Evolutionary conservation across 257 asterid species (phyloP), one percentile per base, ranked within the genome.

Genomic region (Nicotiana otophora): DNA sequence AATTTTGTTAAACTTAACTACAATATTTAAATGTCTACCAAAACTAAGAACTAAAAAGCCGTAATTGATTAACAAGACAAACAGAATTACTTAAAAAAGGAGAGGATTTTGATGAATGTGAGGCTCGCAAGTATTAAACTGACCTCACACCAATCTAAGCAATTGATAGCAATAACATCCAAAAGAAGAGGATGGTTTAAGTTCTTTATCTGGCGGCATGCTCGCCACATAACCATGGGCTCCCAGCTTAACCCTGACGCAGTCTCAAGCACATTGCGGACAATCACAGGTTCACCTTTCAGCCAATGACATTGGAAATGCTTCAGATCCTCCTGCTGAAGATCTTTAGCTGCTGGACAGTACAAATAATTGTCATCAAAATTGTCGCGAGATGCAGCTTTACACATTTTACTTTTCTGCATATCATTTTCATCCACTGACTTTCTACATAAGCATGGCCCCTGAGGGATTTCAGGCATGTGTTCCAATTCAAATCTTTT

Each of bases 161-260:
- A 96, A 87, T 89, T 89, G 70, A 96, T 84, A 33, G 96, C 98
- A 74, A 84, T 77, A 80, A 92, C 96, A 81, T 90, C 89, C 83
- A 91, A 85, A 68, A 89, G 91, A 31, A n/a, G 23, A 30, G 84
- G 85, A 82, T 84, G 97, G 11, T 88, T 90, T 16, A 46, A n/a
- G 67, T 87, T 87, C 65, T 84, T 81, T 83, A 82, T 88, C 88
- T 93, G 97, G 57, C 99, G 96, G 63, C 88, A 87, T 39, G 99
- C 99, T 81, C 99, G 98, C 98, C 97, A 92, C 98, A 96, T 96
- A 85, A 96, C 99, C 98, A 90, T 93, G 46, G 99, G 99, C 83
- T 96, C 98, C 99, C 99, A 96, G 86, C 99, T 96, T 92, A 94
- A 89, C 64, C 99, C 99, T 80, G 75, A 20, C 4, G 94, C 83